Base-by-base conservation (phyloP, 352 stramenopile species). In the Phytophthora cajani region DNA sequence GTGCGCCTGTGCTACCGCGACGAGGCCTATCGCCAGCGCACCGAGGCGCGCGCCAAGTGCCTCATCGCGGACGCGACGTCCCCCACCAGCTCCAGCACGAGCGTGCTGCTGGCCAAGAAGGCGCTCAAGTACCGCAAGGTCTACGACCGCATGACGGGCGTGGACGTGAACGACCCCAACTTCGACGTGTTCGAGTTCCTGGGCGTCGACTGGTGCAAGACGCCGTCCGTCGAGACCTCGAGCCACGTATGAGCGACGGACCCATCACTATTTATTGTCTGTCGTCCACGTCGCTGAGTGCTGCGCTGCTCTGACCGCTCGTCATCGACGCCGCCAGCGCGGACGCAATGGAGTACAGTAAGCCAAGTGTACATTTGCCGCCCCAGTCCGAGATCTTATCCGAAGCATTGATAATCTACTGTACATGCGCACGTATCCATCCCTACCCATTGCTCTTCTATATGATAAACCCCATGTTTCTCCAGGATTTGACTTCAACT, bases 51-150 rank as follows among this genome's bases (percentile, higher is more conserved):
- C 30, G 50, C 67, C 33, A 75, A 77, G 57, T 76, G 67, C 40
- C 70, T 87, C 2, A 72, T 87, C 11, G 64, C 70, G 1, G 76
- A 71, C 19, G 77, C 77, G 1, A 33, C 72, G 11, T 69, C 68
- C 10, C 46, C 67, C 40, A 47, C 56, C 17, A 67, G 38, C 58
- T 77, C 72, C 54, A 82, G 69, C 51, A 85, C 59, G 42, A 80
- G 67, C 54, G 70, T 61, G 25, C 19, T 85, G 32, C 66, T 90
- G 21, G 79, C 82, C n/a, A 75, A 72, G 62, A 87, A 86, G 61
- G 81, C 79, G 42, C 79, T 89, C 59, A 79, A 81, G 60, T 87
- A 89, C 56, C 81, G 81, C 66, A 87, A 87, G 32, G 70, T 86
- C 5, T 75, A 76, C 40, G 69, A 82, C 55, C 76, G 80, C 23